Evolutionary conservation across 2,329 filamentous ascomycete genomes (phyloP).

Genomic region (Ophiosphaerella narmari): DNA sequence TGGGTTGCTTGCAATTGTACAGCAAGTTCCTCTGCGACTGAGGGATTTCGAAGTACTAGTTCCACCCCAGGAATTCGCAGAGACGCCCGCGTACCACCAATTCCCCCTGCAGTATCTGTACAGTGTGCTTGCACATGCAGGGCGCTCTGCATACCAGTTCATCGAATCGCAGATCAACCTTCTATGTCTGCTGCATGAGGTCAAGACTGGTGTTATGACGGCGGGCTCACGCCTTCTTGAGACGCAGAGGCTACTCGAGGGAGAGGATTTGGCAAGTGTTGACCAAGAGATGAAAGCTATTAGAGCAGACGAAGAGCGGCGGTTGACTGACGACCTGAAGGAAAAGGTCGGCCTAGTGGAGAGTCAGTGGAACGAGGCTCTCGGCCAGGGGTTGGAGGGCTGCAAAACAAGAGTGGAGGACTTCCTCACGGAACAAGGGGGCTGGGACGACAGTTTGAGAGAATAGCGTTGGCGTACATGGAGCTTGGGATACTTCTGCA

Average conservation of each 20-base stretch:
- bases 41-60: conserved; percentile 73
- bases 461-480: conserved; percentile 33
- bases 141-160: conserved; percentile 94
- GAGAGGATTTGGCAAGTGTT: conserved; percentile 46
- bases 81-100: conserved; percentile 80
- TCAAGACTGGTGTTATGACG: conserved; percentile 76
- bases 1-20: conserved; percentile 74
- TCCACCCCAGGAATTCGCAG: conserved; percentile 76
- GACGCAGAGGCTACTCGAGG: conserved; percentile 59
- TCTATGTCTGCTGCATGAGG: conserved; percentile 86
- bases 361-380: conserved; percentile 84
- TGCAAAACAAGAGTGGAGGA: conserved; percentile 76
- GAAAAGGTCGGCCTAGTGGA: conserved; percentile 91
- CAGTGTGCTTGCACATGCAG: conserved; percentile 79
- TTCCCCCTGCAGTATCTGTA: conserved; percentile 92
- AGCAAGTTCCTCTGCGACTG: conserved; percentile 72
- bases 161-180: conserved; percentile 94
- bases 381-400: conserved; percentile 75
- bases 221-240: conserved; percentile 71
- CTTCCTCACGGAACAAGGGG: conserved; percentile 76
- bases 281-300: conserved; percentile 60
- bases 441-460: conserved; percentile 74
- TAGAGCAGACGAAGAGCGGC: conserved; percentile 67
- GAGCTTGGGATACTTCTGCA: conserved; percentile 22
- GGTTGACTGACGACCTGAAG: conserved; percentile 83